A percentile compares a stretch with the other conserved stretches of the same genome.
Conservation (phyloP, 441 rosid species). For the Erodium texanum region DNA sequence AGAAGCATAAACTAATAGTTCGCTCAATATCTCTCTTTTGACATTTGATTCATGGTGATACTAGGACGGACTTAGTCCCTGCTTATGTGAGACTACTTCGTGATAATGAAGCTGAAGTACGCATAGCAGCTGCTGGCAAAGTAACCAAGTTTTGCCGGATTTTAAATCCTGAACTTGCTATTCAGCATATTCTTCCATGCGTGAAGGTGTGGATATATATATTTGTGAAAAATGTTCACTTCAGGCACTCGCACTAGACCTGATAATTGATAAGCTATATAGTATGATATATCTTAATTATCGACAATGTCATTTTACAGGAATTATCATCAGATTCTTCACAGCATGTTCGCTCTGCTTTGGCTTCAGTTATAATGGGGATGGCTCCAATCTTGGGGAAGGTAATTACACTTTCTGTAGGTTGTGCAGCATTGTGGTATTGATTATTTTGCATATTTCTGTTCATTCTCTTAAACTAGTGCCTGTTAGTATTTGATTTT, state of each 20-base stretch:
- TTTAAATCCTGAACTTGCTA: slow-evolving; percentile 75
- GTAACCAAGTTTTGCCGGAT: slow-evolving; percentile 80
- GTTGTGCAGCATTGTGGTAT: not conserved
- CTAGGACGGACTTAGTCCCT: slow-evolving; percentile 77
- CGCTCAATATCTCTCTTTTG: not conserved
- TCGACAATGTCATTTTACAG: slow-evolving; percentile 25
- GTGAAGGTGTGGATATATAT: slow-evolving; percentile 43
- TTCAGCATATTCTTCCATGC: slow-evolving; percentile 78
- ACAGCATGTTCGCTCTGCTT: slow-evolving; percentile 94
- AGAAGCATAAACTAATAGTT: not conserved
- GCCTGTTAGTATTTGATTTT: not conserved
- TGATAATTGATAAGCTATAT: not conserved
- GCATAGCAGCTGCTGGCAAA: slow-evolving; percentile 97
- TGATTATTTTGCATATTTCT: not conserved
- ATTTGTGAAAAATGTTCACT: not conserved
- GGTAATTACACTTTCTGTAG: slow-evolving; percentile 25
- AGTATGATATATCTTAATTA: not conserved
- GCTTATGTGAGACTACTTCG: slow-evolving; percentile 86
- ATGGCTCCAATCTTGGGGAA: slow-evolving; percentile 96
- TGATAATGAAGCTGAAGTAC: slow-evolving; percentile 97
- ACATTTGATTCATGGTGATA: slow-evolving; percentile 6
- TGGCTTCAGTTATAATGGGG: slow-evolving; percentile 99
- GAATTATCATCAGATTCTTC: slow-evolving; percentile 93
- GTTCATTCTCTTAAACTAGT: not conserved
- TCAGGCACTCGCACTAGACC: not conserved